These are phyloP conservation scores for Aspergillus spinulosporus DNA, from an alignment of 2,329 filamentous ascomycete species.

Conservation along the genomic window DNA sequence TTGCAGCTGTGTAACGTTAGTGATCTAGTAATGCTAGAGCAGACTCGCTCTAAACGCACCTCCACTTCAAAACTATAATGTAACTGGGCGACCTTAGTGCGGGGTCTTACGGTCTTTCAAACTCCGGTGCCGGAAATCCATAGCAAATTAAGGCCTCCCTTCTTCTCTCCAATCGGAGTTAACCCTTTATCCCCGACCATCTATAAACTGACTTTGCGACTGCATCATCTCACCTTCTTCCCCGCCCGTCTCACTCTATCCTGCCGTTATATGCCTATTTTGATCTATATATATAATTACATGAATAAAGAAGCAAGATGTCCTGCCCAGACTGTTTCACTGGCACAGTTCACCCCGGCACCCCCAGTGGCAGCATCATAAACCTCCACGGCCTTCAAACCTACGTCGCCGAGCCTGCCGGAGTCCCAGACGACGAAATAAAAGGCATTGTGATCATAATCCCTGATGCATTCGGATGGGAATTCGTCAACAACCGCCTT, in stretches of 20 bases:
- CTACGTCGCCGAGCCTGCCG: slow-evolving; percentile 48
- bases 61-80: too few species aligned
- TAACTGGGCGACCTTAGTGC: too few species aligned
- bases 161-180: too few species aligned
- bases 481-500: slow-evolving; percentile 54
- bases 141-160: too few species aligned
- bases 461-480: slow-evolving; percentile 58
- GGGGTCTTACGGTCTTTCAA: too few species aligned
- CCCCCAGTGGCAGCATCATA: slow-evolving; percentile 48
- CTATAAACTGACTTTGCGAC: too few species aligned
- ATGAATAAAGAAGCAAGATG: slow-evolving; percentile 16
- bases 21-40: too few species aligned
- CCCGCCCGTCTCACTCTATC: background rate
- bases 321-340: slow-evolving; percentile 46
- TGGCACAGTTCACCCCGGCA: slow-evolving; percentile 48
- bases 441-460: slow-evolving; percentile 56
- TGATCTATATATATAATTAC: too few species aligned
- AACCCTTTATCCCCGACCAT: too few species aligned
- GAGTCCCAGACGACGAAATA: slow-evolving; percentile 32
- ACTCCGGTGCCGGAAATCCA: too few species aligned
- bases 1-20: too few species aligned
- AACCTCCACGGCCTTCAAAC: slow-evolving; percentile 52
- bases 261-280: background rate
- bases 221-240: background rate
- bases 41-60: too few species aligned